A percentile compares a stretch with the other conserved stretches of the same genome.
Conservation (phyloP, 2,329 filamentous ascomycete genomes). For the Microsporum canis region DNA sequence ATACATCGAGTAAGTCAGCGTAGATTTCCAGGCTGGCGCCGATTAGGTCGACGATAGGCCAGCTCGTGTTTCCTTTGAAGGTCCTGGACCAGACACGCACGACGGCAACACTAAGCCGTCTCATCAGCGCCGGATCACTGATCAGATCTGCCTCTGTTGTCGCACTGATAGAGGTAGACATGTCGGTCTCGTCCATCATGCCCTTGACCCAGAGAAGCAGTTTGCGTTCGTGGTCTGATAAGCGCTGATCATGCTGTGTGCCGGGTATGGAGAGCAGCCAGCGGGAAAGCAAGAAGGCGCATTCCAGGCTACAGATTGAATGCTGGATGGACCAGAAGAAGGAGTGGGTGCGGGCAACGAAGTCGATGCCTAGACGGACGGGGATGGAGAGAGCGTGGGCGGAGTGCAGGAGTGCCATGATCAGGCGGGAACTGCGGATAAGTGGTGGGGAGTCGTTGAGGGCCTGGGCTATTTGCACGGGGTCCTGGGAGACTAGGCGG, state of each 20-base stretch:
- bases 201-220: conserved; percentile 39
- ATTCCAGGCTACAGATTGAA: conserved; percentile 44
- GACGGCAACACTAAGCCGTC: conserved; percentile 38
- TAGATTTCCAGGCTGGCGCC: conserved; percentile 38
- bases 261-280: conserved; percentile 37
- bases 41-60: conserved; percentile 39
- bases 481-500: conserved; percentile 38
- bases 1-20: conserved; percentile 33
- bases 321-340: conserved; percentile 48
- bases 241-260: conserved; percentile 32
- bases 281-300: conserved; percentile 39
- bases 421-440: conserved; percentile 35
- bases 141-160: conserved; percentile 34
- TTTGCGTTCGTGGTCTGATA: conserved; percentile 39
- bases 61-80: conserved; percentile 39
- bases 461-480: conserved; percentile 36
- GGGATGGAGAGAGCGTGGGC: conserved; percentile 45
- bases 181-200: conserved; percentile 41
- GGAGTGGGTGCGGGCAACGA: conserved; percentile 43
- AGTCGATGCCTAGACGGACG: conserved; percentile 42
- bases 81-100: conserved; percentile 38
- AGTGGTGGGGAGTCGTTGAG: conserved; percentile 35
- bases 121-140: conserved; percentile 33
- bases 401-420: conserved; percentile 43
- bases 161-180: conserved; percentile 31